Conservation (phyloP, 257 asterid species). For the Nicotiana sylvestris region DNA sequence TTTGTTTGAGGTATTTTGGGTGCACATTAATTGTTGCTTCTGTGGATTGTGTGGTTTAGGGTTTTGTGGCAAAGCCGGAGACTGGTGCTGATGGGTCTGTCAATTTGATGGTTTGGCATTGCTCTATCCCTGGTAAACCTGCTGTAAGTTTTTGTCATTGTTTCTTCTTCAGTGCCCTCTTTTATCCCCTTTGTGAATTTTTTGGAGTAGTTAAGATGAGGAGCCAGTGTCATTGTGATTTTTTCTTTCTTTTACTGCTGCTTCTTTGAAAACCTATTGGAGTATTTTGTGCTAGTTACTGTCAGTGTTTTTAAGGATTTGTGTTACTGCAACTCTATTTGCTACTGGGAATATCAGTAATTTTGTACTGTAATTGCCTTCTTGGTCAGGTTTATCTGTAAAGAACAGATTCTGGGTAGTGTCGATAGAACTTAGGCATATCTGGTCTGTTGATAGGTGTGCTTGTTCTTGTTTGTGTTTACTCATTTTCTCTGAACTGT, state of each 20-base stretch:
- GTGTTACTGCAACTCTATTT: background rate
- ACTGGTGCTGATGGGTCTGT: slow-evolving; percentile 21
- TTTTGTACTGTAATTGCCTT: background rate
- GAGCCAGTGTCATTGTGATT: background rate
- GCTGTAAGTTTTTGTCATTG: slow-evolving; percentile 13
- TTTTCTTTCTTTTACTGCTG: background rate
- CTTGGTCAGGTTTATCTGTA: background rate
- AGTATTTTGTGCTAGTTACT: background rate
- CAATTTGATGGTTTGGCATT: slow-evolving; percentile 32
- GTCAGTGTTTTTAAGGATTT: background rate
- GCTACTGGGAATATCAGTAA: background rate
- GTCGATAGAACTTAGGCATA: background rate
- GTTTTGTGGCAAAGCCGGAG: slow-evolving; percentile 37
- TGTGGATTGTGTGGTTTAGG: slow-evolving; percentile 12
- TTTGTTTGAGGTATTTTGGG: background rate
- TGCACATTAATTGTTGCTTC: background rate
- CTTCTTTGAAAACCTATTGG: background rate
- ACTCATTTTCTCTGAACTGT: background rate
- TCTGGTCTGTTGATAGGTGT: background rate
- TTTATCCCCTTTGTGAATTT: background rate
- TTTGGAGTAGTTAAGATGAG: background rate
- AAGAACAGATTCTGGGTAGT: background rate
- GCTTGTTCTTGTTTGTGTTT: background rate
- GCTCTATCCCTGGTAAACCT: slow-evolving; percentile 33
- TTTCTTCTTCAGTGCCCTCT: no score